These are phyloP conservation scores for Platismatia glauca DNA, from an alignment of 495 filamentous ascomycete genomes.

Conservation along the genomic window DNA sequence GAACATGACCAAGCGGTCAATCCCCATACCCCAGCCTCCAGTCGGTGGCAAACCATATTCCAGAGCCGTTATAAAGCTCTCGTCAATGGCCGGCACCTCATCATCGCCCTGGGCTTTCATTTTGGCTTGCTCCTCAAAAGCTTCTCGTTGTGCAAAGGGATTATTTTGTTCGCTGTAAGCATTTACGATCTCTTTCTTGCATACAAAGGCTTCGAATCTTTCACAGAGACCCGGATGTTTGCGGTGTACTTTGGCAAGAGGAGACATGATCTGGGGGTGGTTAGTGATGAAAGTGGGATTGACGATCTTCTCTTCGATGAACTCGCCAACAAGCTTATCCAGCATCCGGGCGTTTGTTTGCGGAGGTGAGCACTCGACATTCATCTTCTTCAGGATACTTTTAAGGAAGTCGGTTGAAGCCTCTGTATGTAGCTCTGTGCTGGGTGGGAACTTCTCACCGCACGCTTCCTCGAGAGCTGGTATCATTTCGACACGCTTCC, in stretches of 20 bases:
- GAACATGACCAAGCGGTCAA: conserved; percentile 96
- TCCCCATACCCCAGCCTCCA: conserved; percentile 95
- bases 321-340: conserved; percentile 92
- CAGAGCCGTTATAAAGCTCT: conserved; percentile 77
- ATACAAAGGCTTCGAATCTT: conserved; percentile 94
- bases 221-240: conserved; percentile 76
- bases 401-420: conserved; percentile 84
- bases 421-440: conserved; percentile 77
- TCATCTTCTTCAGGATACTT: conserved; percentile 74
- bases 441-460: conserved; percentile 87
- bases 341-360: conserved; percentile 95
- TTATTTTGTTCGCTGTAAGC: conserved; percentile 98
- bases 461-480: conserved; percentile 80
- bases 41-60: conserved; percentile 90
- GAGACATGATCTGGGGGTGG: conserved; percentile 96
- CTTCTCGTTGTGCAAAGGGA: conserved; percentile 84
- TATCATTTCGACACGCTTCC: conserved; percentile 95
- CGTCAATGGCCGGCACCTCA: conserved; percentile 91
- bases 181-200: conserved; percentile 94
- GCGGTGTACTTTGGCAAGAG: conserved; percentile 91
- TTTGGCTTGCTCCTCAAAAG: conserved; percentile 91
- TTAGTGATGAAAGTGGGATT: conserved; percentile 94
- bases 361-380: conserved; percentile 81
- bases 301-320: conserved; percentile 86
- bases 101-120: conserved; percentile 97